Evolutionary conservation across 2,329 filamentous ascomycete genomes (phyloP), one percentile per base, ranked within the genome.

Genomic region (Xylaria hypoxylon): DNA sequence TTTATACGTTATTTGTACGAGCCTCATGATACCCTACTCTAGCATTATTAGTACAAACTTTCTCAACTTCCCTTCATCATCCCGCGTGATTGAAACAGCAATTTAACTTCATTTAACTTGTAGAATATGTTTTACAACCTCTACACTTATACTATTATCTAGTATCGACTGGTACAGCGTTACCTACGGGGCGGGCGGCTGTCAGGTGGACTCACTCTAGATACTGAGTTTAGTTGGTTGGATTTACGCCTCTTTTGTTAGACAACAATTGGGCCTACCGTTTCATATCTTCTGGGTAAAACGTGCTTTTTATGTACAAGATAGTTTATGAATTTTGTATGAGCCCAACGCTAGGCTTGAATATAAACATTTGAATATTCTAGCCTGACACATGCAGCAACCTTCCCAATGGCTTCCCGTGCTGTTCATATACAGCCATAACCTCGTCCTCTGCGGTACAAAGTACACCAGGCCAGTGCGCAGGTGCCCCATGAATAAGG

Each of bases 391-490:
- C 69, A 48, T 56, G 69, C 33, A 77, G 24, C 15, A 72, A 55
- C 58, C 72, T 75, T 17, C 75, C 76, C 22, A 75, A n/a, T 1
- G 76, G 75, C 51, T 69, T 74, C 5, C 76, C 75, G 0, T 50
- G 59, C 55, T 75, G 72, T 60, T 77, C 76, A 62, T 72, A 77
- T 0, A 76, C 73, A 24, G 70, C 75, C 75, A 77, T 70, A 5
- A 78, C 71, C 59, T 78, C 75, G 5, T 72, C 65, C 13, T 67
- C 62, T 0, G 71, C 75, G 2, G 73, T 70, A 13, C 61, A 70
- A 66, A 79, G 71, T 1, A 82, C 71, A 1, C 80, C 79, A 1
- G 80, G 80, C 80, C 80, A 82, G 44, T 69, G 65, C 11, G 65
- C 50, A 5, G 65, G 64, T 5, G 65, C 57, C 35, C 73, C 74